Conservation (phyloP, 2,329 filamentous ascomycete species). For the Xylariomycetidae sp. region DNA sequence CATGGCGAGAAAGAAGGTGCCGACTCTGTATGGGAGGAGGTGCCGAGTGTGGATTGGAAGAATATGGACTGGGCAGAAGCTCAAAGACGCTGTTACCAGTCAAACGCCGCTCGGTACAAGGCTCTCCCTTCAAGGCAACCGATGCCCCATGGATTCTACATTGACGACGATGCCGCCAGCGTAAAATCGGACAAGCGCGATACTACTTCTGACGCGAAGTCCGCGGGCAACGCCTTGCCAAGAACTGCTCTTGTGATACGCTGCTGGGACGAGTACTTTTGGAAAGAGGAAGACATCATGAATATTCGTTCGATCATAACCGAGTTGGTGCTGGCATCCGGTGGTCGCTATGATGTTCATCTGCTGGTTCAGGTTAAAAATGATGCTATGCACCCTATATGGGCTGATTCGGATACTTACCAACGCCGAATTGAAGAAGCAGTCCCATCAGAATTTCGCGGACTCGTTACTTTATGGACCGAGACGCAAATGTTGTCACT, state of each 20-base stretch:
- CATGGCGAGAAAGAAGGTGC: slow-evolving; percentile 77
- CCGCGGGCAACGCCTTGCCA: slow-evolving; percentile 28
- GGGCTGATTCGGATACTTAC: slow-evolving; percentile 69
- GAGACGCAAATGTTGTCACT: slow-evolving; percentile 88
- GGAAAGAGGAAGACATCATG: slow-evolving; percentile 74
- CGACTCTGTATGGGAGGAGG: slow-evolving; percentile 71
- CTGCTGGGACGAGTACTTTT: slow-evolving; percentile 76
- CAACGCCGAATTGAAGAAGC: slow-evolving; percentile 61
- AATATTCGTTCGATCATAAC: slow-evolving; percentile 80
- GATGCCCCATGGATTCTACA: slow-evolving; percentile 47
- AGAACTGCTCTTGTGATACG: slow-evolving; percentile 78
- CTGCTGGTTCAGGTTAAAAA: slow-evolving; percentile 80
- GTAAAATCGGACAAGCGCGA: slow-evolving; percentile 21
- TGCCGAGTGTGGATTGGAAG: slow-evolving; percentile 70
- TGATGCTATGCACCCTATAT: slow-evolving; percentile 69
- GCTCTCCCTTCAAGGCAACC: slow-evolving; percentile 34
- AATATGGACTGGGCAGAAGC: slow-evolving; percentile 73
- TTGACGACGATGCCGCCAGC: slow-evolving; percentile 31
- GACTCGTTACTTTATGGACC: slow-evolving; percentile 88
- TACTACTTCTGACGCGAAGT: slow-evolving; percentile 16
- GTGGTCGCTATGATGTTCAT: slow-evolving; percentile 82
- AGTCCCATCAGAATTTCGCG: slow-evolving; percentile 79
- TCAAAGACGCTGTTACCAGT: slow-evolving; percentile 67
- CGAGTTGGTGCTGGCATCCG: slow-evolving; percentile 74
- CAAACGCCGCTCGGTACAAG: slow-evolving; percentile 68